phyloP scores from a whole-genome alignment of 2,329 filamentous ascomycete genomes.

The Pseudonectria buxi region DNA sequence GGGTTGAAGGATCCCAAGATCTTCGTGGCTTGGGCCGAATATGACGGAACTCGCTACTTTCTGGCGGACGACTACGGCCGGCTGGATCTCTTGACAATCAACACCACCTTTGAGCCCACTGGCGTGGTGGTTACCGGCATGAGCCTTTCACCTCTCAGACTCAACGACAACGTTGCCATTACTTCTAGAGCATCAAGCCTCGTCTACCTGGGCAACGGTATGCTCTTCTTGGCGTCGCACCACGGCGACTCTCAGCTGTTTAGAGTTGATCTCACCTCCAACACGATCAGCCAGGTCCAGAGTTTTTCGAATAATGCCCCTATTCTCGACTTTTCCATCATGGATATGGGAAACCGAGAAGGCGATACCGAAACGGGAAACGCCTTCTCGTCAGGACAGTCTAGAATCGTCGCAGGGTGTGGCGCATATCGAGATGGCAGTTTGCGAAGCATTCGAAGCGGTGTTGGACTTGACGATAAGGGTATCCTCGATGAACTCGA shows the following conservation, averaged over 20 bases:
- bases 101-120: constrained; percentile 57
- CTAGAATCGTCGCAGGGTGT: constrained; percentile 85
- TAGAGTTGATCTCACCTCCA: constrained; percentile 39
- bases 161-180: constrained; percentile 18
- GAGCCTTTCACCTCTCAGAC: constrained; percentile 48
- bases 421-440: constrained; percentile 86
- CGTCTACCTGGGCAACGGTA: constrained; percentile 66
- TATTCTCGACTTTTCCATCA: constrained; percentile 87
- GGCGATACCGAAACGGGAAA: constrained; percentile 69
- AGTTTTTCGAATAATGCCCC: constrained; percentile 72
- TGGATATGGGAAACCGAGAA: constrained; percentile 88
- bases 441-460: constrained; percentile 83
- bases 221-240: constrained; percentile 85
- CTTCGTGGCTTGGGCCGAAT: constrained; percentile 85
- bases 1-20: constrained; percentile 68
- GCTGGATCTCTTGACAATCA: constrained; percentile 76
- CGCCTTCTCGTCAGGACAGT: constrained; percentile 91
- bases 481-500: constrained; percentile 76
- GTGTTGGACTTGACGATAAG: constrained; percentile 83
- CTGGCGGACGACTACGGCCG: constrained; percentile 86
- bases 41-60: constrained; percentile 77
- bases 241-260: constrained; percentile 87
- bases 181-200: constrained; percentile 73
- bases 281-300: constrained; percentile 60
- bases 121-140: constrained; percentile 64